Percentiles rank a stretch among this genome's conserved stretches.
phyloP scores from a whole-genome alignment of 352 stramenopile genomes.

The Pythium sukuiense region DNA sequence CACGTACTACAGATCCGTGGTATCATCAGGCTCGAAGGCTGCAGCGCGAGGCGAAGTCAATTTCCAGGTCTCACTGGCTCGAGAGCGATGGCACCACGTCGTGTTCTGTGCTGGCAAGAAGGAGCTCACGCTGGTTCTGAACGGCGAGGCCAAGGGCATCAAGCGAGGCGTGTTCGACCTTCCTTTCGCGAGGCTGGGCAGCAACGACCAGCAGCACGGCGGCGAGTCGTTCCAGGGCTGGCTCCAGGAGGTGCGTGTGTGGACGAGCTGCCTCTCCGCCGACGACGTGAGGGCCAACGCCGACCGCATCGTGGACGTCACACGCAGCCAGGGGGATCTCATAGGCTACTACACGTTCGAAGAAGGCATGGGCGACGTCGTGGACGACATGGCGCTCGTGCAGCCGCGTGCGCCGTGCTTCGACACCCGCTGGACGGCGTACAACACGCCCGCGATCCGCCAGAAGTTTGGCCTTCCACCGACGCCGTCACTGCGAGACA shows the following conservation, averaged over 20 bases:
- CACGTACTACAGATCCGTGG: constrained; percentile 36
- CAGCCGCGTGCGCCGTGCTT: constrained; percentile 51
- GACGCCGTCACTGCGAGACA: constrained; percentile 62
- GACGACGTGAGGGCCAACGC: constrained; percentile 40
- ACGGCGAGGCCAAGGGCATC: constrained; percentile 40
- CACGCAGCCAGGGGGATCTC: constrained; percentile 20
- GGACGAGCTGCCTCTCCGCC: constrained; percentile 40
- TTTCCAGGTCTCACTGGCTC: constrained; percentile 43
- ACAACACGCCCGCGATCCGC: constrained; percentile 46
- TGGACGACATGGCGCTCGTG: constrained; percentile 69
- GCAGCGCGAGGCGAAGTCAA: constrained; percentile 42
- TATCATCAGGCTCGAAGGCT: constrained; percentile 1
- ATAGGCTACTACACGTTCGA: constrained; percentile 78
- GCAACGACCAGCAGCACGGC: constrained; percentile 21
- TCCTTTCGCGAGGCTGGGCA: constrained; percentile 50
- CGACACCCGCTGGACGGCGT: constrained; percentile 46
- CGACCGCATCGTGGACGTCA: constrained; percentile 41
- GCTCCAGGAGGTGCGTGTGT: constrained; percentile 71
- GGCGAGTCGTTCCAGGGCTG: constrained; percentile 62
- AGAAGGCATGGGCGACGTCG: constrained; percentile 62
- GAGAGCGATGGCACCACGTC: constrained; percentile 63
- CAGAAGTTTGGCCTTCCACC: constrained; percentile 51
- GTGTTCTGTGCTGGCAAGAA: constrained; percentile 48
- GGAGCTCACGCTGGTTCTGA: constrained; percentile 51
- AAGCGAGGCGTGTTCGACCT: constrained; percentile 58